Conservation (phyloP, 345 rosid genomes). For the Eucalyptus cloeziana region DNA sequence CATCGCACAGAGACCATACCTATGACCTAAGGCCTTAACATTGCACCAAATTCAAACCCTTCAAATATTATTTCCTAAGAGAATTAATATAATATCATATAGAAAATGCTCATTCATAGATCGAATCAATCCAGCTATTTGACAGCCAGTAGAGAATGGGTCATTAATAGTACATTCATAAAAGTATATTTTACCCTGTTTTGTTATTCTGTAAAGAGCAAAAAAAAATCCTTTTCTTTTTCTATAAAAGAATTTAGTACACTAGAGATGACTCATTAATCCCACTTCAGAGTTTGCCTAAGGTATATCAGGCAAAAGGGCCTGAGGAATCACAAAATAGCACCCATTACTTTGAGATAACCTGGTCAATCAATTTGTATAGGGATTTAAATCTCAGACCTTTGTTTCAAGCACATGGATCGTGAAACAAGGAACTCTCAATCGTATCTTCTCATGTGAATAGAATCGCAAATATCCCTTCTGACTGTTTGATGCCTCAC, state of each 20-base stretch:
- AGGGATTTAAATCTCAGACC: conserved; percentile 40
- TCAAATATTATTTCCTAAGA: background rate
- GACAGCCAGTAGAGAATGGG: background rate
- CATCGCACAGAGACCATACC: background rate
- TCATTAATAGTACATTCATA: background rate
- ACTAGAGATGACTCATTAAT: background rate
- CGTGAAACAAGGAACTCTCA: conserved; percentile 53
- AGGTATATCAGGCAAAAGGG: background rate
- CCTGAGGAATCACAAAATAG: background rate
- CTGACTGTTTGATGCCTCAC: conserved; percentile 43
- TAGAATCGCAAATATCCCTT: conserved; percentile 21
- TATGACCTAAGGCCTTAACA: background rate
- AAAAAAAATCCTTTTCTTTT: background rate
- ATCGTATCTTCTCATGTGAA: conserved; percentile 49
- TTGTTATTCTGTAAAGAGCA: background rate
- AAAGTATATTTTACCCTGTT: background rate
- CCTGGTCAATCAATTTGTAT: background rate
- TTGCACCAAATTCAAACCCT: background rate
- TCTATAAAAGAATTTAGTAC: background rate
- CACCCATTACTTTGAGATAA: background rate
- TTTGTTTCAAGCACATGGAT: conserved; percentile 61
- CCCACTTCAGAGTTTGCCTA: background rate
- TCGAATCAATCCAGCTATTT: background rate
- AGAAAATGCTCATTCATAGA: background rate
- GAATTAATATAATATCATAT: background rate